Evolutionary conservation across 768 basidiomycete species (phyloP), one percentile per base, ranked within the genome.

Genomic region (Leccinum subgranulosum): DNA sequence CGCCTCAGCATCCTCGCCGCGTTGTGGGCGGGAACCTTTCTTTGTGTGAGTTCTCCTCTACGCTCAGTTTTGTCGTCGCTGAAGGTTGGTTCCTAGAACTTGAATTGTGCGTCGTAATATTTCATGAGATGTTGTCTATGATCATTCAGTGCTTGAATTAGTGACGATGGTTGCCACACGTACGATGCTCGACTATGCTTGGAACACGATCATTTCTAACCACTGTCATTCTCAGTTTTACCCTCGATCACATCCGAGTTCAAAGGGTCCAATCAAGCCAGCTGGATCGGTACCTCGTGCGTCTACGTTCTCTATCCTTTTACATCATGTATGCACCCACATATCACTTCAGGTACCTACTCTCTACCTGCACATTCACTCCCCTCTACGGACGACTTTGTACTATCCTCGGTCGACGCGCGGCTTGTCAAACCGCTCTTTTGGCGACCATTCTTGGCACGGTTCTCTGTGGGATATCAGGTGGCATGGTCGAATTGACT

Each of bases 321-420:
- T 27, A 4, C 21, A n/a, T 11, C 31, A 10, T 12, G 27, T 11
- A 33, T 11, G 2, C 46, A 33, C 14, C 7, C 4, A 23, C 28
- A 7, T 15, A 17, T 34, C 27, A 29, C 46, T 4, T 56, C 46
- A 62, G 57, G 28, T 91, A 88, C 69, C 73, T 92, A 8, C 80
- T 92, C 14, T 86, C 90, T 4, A 87, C 83, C 4, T 88, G 86
- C 69, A 88, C 89, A 3, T 91, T 91, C 60, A 91, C 90, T 0
- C 90, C 88, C 0, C 75, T 92, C 6, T 92, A 91, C 66, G 90
- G 90, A 23, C 82, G 89, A 3, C 75, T 92, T 6, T 87, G 82
- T 60, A 86, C 88, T 66, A 86, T 87, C 10, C 71, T 91, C 68
- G 90, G 90, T 6, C 74, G 90, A 15, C 77, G 82, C 51, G 81